Base-by-base conservation (phyloP, 768 basidiomycete species). In the Suillus tomentosus region DNA sequence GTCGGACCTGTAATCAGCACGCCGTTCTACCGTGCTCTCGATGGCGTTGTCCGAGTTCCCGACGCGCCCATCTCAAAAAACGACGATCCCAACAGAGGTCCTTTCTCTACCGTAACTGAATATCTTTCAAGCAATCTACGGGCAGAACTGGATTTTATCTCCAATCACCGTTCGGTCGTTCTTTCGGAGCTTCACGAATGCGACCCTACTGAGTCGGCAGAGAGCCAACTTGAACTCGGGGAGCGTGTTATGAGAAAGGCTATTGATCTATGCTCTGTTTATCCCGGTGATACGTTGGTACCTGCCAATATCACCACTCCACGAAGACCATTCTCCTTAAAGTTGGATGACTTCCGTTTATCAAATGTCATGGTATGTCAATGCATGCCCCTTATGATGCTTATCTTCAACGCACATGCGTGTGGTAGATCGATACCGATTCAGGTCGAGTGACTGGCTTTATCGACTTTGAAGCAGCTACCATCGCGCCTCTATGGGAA, bases 401-500 rank as follows among this genome's bases (percentile, higher is more conserved):
- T 15, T 31, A 17, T 51, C 14, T 17, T 51, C 3, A 14, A 39
- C 15, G 54, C 22, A 7, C 34, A 5, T 59, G 50, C 17, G 14
- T 40, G 15, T 51, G 27, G 8, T 13, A 55, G 61, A 62, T 55
- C 61, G 55, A 62, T 55, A 14, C 48, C 1, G 50, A 17, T 10
- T 51, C 50, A 10, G 61, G 48, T 53, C 36, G 54, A 39, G 61
- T 62, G 10, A 62, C 61, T 8, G 40, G 61, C 13, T 45, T 62
- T 14, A 67, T 72, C 24, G 70, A 72, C 51, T 72, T 69, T 42
- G 68, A 72, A 61, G 68, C 68, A 10, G 57, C 69, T 14, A 68
- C 67, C 14, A 60, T 70, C 10, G 71, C 69, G 11, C 71, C 71
- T 3, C 31, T 69, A 42, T 72, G 71, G 71, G 69, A 72, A 27